Evolutionary conservation across 1,284 basidiomycete species (phyloP).

Genomic region (Veloboletus limbatus): DNA sequence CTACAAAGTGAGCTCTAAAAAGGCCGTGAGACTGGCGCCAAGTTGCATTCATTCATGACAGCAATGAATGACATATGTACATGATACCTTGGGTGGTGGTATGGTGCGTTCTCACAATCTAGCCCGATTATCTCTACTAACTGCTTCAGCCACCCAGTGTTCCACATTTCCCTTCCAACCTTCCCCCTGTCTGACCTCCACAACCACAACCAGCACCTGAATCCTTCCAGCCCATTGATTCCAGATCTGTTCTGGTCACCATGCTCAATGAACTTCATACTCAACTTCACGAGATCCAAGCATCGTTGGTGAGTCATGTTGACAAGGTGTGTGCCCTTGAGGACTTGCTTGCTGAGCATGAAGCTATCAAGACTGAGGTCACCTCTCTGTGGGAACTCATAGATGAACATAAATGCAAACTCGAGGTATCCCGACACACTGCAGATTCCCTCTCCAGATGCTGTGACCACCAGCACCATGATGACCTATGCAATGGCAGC

Average conservation of each 20-base stretch:
- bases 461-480: constrained; percentile 29
- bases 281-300: constrained; percentile 86
- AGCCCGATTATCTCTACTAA: constrained; percentile 8
- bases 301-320: constrained; percentile 74
- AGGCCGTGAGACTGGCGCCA: constrained; percentile 90
- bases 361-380: constrained; percentile 82
- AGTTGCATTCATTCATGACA: constrained; percentile 78
- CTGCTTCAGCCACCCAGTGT: constrained; percentile 50
- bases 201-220: constrained; percentile 44
- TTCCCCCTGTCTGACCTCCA: constrained; percentile 65
- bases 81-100: constrained; percentile 87
- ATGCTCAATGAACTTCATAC: constrained; percentile 58
- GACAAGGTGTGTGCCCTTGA: constrained; percentile 87
- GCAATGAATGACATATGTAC: constrained; percentile 89
- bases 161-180: constrained; percentile 55
- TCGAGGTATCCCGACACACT: constrained; percentile 21
- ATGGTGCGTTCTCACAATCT: constrained; percentile 48
- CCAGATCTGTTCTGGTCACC: constrained; percentile 27
- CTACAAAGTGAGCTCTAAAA: constrained; percentile 90
- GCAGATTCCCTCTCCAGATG: constrained; percentile 25
- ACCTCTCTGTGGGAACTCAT: constrained; percentile 68
- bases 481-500: constrained; percentile 19
- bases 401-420: constrained; percentile 48
- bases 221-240: constrained; percentile 15
- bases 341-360: constrained; percentile 83